Evolutionary conservation across 208 protist species (phyloP), one percentile per base, ranked within the genome.

Genomic region (Acanthamoeba healyi): DNA sequence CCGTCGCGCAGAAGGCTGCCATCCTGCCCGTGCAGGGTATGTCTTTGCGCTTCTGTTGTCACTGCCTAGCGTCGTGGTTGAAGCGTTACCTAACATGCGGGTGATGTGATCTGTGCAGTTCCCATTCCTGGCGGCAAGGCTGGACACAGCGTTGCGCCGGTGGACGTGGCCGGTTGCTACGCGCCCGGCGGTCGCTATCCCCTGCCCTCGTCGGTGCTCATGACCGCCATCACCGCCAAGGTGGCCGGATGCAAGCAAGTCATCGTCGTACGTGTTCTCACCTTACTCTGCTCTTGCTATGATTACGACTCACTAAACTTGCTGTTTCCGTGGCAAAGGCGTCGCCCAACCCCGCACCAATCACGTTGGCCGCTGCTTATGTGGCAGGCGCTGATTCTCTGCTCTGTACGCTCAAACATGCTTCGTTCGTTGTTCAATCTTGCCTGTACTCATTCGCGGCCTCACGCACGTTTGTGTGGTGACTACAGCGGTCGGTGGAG

Each of bases 121-220:
- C 63, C 86, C 29, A 96, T 97, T 42, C 95, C 95, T 15, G 96
- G 96, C 32, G 96, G 96, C 26, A 6, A 81, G 61, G 96, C 96
- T 15, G 96, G 96, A 5, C 96, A 97, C 95, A 87, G 40, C 15
- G 95, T 97, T 1, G 81, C 94, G 24, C 87, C 96, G 12, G 95
- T 97, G 40, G 95, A 96, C 46, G 40, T 46, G 26, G 96, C 96
- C n/a, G 96, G 96, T 19, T 97, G 96, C 88, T 97, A 97, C 65
- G 96, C 96, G 32, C 96, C 96, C 2, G 96, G 96, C n/a, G 96
- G 96, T 26, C 88, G 96, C 36, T 97, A 96, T 51, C 96, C 96
- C 36, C 91, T 98, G 26, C 97, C 97, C n/a, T 98, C 97, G 9
- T 97, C 95, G 3, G 97, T 97, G 34, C 79, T 98, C 46, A 98